Conservation (phyloP, 306 rosid species). For the Pueraria montana region DNA sequence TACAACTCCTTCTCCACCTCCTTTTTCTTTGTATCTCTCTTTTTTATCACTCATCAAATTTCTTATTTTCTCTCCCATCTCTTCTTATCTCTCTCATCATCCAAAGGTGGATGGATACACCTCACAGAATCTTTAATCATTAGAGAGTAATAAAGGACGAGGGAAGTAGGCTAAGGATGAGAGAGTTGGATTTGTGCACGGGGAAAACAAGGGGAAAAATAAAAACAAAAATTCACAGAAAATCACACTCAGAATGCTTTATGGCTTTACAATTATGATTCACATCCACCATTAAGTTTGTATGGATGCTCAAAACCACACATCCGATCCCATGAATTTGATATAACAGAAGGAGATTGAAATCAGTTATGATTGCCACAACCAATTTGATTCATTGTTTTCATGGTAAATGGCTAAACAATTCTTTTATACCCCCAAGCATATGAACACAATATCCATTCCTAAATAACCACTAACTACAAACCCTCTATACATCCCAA, state of each 20-base stretch:
- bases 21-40: background rate
- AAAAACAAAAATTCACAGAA: conserved; percentile 7
- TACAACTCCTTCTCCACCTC: background rate
- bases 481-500: conserved; percentile 45
- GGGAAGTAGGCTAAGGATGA: background rate
- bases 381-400: conserved; percentile 30
- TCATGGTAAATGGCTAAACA: conserved; percentile 25
- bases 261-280: conserved; percentile 6
- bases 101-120: background rate
- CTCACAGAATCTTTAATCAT: background rate
- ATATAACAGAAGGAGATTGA: background rate
- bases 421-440: conserved; percentile 19
- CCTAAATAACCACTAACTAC: conserved; percentile 26
- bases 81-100: background rate
- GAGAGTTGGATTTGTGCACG: background rate
- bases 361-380: conserved; percentile 17
- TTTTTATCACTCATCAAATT: background rate
- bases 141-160: background rate
- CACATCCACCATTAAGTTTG: conserved; percentile 24
- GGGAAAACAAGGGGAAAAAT: background rate
- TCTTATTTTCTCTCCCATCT: background rate
- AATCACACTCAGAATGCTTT: conserved; percentile 9
- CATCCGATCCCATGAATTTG: conserved; percentile 16
- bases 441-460: conserved; percentile 27
- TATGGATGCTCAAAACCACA: conserved; percentile 34